These are phyloP conservation scores for Tetracentron sinense DNA, from an alignment of 164 flowering plant genomes.

Conservation along the genomic window DNA sequence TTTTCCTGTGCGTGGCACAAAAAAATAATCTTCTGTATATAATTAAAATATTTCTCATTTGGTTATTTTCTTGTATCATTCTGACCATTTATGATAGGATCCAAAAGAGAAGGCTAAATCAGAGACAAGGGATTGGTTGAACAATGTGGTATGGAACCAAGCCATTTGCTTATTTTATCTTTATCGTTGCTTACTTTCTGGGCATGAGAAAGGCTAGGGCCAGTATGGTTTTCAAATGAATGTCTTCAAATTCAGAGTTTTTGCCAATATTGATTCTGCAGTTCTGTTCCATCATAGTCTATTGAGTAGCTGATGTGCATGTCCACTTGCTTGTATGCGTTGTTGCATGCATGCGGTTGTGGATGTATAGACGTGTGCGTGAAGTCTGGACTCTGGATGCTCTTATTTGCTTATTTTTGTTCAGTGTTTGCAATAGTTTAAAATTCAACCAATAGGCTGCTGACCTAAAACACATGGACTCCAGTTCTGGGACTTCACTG, in stretches of 20 bases:
- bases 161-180: slow-evolving; percentile 4
- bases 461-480: too few species aligned
- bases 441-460: too few species aligned
- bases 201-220: background rate
- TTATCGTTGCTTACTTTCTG: background rate
- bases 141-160: slow-evolving; percentile 74
- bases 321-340: background rate
- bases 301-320: too few species aligned
- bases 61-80: background rate
- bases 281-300: background rate
- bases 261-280: too few species aligned
- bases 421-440: too few species aligned
- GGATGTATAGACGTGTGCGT: too few species aligned
- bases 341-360: background rate
- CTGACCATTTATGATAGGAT: slow-evolving; percentile 48
- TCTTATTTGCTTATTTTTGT: too few species aligned
- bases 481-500: background rate
- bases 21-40: too few species aligned
- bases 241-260: too few species aligned
- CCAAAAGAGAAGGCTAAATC: slow-evolving; percentile 98
- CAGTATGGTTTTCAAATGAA: background rate
- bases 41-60: background rate
- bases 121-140: slow-evolving; percentile 98
- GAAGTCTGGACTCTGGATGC: too few species aligned
- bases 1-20: background rate